Base-by-base conservation (phyloP, 352 stramenopile species). In the Thalassiosira hispida region DNA sequence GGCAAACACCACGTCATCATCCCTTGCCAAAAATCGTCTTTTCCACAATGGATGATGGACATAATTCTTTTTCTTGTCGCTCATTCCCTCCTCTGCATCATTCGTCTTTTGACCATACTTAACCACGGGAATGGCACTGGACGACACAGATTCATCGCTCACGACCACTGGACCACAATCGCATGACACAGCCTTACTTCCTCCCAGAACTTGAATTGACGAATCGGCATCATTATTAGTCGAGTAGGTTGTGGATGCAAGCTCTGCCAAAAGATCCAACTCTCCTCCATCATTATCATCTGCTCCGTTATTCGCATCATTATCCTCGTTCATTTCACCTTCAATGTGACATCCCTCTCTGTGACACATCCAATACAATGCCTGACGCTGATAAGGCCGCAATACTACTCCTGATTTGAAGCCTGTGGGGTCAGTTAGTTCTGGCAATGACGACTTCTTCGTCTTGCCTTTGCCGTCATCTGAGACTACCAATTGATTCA, bases 41-140 rank as follows among this genome's bases (percentile, higher is more conserved):
- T 90, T 79, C 89, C 89, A 94, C 16, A 93, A 60, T 18, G 89
- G 89, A 83, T 93, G 86, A 53, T 80, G 69, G 22, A 85, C 38
- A 35, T 74, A 74, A 4, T 66, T 68, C 35, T 35, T 56, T 29
- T 23, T 14, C 33, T 68, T 33, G 5, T 60, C 31, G 1, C 12
- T 53, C 1, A 18, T 46, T 11, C 25, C 42, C 3, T 57, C 20
- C 14, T 53, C 33, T 20, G 23, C 12, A n/a, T 51, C 25, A 0
- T 59, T 47, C 14, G 12, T 40, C 1, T 23, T 40, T 31, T 47
- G n/a, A 20, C 47, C 46, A 35, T 67, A 77, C 11, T 83, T 51
- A 47, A 31, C 20, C 18, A 86, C 53, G 1, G 79, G 79, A 56
- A 77, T 52, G 0, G 73, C 69, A 53, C 46, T 27, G 16, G 57